Base-by-base conservation (phyloP, 805 yeast species). In the Debaryomyces maramus region DNA sequence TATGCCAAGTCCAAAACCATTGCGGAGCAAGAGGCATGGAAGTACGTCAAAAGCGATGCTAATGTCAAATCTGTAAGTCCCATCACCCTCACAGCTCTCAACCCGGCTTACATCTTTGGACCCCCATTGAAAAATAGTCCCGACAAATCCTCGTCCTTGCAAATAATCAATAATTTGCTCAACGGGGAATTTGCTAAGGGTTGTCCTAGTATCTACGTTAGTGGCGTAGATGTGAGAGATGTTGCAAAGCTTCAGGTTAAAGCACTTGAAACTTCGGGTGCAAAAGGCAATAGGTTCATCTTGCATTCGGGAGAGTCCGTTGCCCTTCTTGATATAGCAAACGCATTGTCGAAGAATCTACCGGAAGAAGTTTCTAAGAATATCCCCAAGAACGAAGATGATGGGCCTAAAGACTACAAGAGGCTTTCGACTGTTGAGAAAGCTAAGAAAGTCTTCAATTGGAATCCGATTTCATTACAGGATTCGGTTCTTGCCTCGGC, bases 231-330 rank as follows among this genome's bases (percentile, higher is more conserved):
- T 36, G 39, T 36, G 15, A 21, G 39, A 6, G 34, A 36, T 21
- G 24, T 36, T 3, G 39, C 39, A 20, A 32, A 29, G 4, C 20
- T 32, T 13, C 39, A 36, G 5, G 16, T 18, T 14, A 28, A 6
- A 15, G 39, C 34, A 3, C 64, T 77, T 41, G 73, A 72, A 48
- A 63, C 58, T 41, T 60, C 58, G 24, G 42, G 29, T 2, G 54
- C 61, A 9, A 44, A 50, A 22, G 64, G 60, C 9, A 46, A 68
- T 34, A 61, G 76, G 18, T 29, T 29, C 15, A 14, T 29, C 17
- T 15, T 29, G 19, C 11, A n/a, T 13, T 14, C 32, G 6, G 32
- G 32, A 2, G 32, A 29, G 15, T 14, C 13, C 11, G 4, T 29
- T 29, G 10, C 32, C 13, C 17, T 29, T 7, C 7, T 29, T n/a